Evolutionary conservation across 495 filamentous ascomycete genomes (phyloP), one percentile per base, ranked within the genome.

Genomic region (Corynascus novoguineensis): DNA sequence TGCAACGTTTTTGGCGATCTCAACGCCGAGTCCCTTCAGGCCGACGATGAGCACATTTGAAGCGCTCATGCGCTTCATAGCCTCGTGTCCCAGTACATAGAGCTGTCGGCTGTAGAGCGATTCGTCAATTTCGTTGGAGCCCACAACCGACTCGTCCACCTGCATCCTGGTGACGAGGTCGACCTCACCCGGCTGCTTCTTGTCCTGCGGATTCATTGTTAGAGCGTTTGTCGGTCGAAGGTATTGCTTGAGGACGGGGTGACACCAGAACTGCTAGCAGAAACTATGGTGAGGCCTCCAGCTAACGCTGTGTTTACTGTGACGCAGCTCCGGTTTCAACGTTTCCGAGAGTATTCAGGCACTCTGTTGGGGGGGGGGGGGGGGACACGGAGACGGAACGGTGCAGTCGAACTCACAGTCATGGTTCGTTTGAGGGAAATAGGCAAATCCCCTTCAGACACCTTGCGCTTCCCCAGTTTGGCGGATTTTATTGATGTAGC

Each of bases 1-100:
- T 31, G 93, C 95, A 68, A 99, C 89, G 63, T 99, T 97, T 79
- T 99, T 99, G 61, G 95, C 92, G 66, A 99, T 96, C 74, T 99
- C 95, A 47, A 96, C 91, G 74, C 95, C 95, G 31, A 99, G 81
- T 19, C 95, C 93, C 69, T 91, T 90, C 62, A 97, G 74, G 51
- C 95, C 95, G 50, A 90, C 88, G 50, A 99, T 82, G 19, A 99
- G 86, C 42, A 99, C 83, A 70, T 97, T 91, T 21, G 95, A 97
- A 48, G 90, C 87, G 69, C 91, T 81, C 95, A 99, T 99, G 54
- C 92, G 88, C 77, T 95, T 97, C 95, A 99, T 99, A 51, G 95
- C 95, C 77, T 99, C 95, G 73, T 97, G 95, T 29, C 95, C 95
- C 56, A 99, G 83, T 50, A 98, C 93, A 71, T 98, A 95, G 45